Percentiles rank a stretch among this genome's conserved stretches.
Evolutionary conservation across 768 basidiomycete species (phyloP).

Genomic region (Hericium alpestre): DNA sequence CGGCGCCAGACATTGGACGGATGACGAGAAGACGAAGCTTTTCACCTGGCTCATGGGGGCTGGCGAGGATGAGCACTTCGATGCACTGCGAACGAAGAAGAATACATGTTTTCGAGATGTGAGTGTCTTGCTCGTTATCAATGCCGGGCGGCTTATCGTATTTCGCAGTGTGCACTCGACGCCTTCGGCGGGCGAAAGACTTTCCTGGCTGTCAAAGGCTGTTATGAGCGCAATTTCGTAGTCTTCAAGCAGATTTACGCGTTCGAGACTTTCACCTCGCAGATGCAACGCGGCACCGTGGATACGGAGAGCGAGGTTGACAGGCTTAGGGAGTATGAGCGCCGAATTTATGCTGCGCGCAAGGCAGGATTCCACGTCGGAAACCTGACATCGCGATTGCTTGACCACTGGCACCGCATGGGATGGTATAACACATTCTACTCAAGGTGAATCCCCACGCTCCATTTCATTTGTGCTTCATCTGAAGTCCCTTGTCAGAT

Average conservation of each 20-base stretch:
- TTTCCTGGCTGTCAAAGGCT: slow-evolving; percentile 76
- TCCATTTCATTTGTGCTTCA: slow-evolving; percentile 1
- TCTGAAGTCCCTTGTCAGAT: slow-evolving; percentile 2
- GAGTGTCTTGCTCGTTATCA: slow-evolving; percentile 3
- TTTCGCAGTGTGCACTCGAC: slow-evolving; percentile 50
- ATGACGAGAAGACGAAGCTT: slow-evolving; percentile 69
- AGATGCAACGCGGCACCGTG: slow-evolving; percentile 27
- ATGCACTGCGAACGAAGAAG: slow-evolving; percentile 65
- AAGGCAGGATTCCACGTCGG: slow-evolving; percentile 61
- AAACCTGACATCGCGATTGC: slow-evolving; percentile 59
- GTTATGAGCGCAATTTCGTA: slow-evolving; percentile 79
- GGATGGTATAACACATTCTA: slow-evolving; percentile 74
- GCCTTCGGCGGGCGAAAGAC: slow-evolving; percentile 72
- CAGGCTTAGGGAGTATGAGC: slow-evolving; percentile 60
- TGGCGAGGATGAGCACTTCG: slow-evolving; percentile 69
- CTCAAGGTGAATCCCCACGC: slow-evolving; percentile 36
- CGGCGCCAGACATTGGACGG: slow-evolving; percentile 81
- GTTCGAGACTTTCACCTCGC: slow-evolving; percentile 46
- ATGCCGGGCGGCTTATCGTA: background rate
- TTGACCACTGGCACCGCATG: slow-evolving; percentile 70
- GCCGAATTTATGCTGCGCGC: slow-evolving; percentile 55
- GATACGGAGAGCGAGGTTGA: slow-evolving; percentile 45
- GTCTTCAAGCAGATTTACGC: slow-evolving; percentile 75
- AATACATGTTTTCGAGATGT: slow-evolving; percentile 79
- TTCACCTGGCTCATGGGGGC: slow-evolving; percentile 72